Evolutionary conservation across 169 alveolate species (phyloP), one percentile per base, ranked within the genome.

Genomic region (Toxoplasma gondii): DNA sequence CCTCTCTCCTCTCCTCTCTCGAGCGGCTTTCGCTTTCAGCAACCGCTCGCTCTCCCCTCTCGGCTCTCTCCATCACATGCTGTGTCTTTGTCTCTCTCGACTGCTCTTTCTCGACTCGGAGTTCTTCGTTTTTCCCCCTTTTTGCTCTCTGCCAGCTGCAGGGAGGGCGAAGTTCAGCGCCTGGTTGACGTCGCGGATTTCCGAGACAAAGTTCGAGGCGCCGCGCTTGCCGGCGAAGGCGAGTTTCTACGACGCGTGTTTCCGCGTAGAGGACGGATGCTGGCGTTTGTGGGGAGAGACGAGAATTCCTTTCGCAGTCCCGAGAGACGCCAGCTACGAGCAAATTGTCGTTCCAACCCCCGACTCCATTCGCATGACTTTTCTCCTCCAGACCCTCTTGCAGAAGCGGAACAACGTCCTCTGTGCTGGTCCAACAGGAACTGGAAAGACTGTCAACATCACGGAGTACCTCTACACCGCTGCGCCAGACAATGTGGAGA

Each of bases 341-440:
- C 99, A 98, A 74, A 96, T 98, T 53, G 98, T 98, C 80, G 98
- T 98, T 24, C 99, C 99, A 12, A 98, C 99, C 31, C 93, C 95
- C 80, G 99, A 98, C 93, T 97, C 99, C 36, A 97, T 97, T 82
- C 97, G 99, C 93, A 97, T 97, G 96, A 96, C 97, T 91, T 98
- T 96, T 96, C 92, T 98, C 83, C 95, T 98, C 88, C 95, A 96
- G 88, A 92, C 96, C 44, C 78, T 98, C 91, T 92, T 97, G 43
- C 95, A 94, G 91, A 96, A 97, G 92, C 96, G 98, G 83, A 97
- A 96, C 92, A 98, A 98, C 96, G 96, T 98, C 53, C 96, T 98
- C 54, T 93, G 98, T 88, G 97, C 98, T 36, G 99, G 99, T 16
- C 98, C 98, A 41, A 98, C 99, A 43, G 99, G 99, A 5, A 98